Evolutionary conservation across 2,329 filamentous ascomycete species (phyloP).

Genomic region (Botryotinia narcissicola): DNA sequence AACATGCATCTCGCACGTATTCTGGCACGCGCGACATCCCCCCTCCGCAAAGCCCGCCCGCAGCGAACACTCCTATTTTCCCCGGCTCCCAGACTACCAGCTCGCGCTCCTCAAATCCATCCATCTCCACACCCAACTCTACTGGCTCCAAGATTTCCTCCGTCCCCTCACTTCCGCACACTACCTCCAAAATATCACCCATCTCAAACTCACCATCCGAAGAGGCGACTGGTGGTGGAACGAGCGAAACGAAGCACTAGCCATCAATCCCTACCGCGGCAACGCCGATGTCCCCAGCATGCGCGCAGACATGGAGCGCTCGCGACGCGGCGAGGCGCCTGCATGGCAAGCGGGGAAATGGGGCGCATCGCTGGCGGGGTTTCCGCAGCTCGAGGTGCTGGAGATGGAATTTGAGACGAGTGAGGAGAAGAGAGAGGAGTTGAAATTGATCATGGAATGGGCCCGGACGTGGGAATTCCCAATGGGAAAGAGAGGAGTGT

Average conservation of each 20-base stretch:
- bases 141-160: constrained; percentile 30
- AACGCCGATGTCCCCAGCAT: constrained; percentile 18
- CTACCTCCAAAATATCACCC: constrained; percentile 26
- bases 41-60: neutral
- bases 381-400: constrained; percentile 25
- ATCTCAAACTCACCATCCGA: constrained; percentile 31
- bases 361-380: constrained; percentile 27
- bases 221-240: constrained; percentile 35
- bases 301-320: constrained; percentile 15
- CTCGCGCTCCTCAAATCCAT: constrained; percentile 19
- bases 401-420: constrained; percentile 32
- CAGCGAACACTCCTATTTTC: constrained; percentile 23
- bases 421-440: constrained; percentile 31
- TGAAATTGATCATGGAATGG: constrained; percentile 28
- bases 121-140: constrained; percentile 30
- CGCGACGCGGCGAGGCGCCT: neutral
- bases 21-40: constrained; percentile 24
- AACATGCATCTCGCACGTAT: constrained; percentile 28
- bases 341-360: constrained; percentile 22
- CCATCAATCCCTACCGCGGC: constrained; percentile 27
- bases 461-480: constrained; percentile 32
- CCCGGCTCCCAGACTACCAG: constrained; percentile 23
- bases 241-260: constrained; percentile 25
- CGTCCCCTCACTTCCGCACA: constrained; percentile 4
- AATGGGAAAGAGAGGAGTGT: constrained; percentile 17